Evolutionary conservation across 257 asterid species (phyloP), one percentile per base, ranked within the genome.

Genomic region (Penstemon eatonii): DNA sequence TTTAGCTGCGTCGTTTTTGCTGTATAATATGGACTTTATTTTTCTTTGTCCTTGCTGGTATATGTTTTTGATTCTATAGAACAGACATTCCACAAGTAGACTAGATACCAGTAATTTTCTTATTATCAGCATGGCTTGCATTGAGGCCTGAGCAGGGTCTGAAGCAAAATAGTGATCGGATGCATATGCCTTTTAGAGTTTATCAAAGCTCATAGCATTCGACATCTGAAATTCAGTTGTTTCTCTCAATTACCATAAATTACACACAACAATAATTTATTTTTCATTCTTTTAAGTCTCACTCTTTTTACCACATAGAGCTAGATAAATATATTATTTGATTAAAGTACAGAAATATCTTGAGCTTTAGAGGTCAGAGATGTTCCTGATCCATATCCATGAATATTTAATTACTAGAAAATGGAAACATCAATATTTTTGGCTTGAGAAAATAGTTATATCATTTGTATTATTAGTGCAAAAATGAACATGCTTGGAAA

Each of bases 401-500:
- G 25, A 43, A 12, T 13, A 5, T 4, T 36, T 37, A 25, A 3
- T 4, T 51, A 7, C 18, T n/a, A 51, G n/a, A 3, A 69, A 63
- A 55, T 15, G 15, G 63, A 43, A 56, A 8, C 37, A 7, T 10
- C 5, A 53, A 3, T 44, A 25, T 8, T 45, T 64, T 45, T 25
- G 63, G 75, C 64, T 67, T 70, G 50, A 59, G 43, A 12, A 65
- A 56, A 7, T 58, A 13, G 50, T 45, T 41, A 8, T 11, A 7
- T 36, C 71, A 8, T 50, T 8, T 49, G 46, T 53, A 38, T 47
- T 60, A 37, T 60, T 56, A 36, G 36, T 69, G n/a, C 69, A 55
- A 52, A 70, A 39, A 45, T 71, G 53, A 73, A 59, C n/a, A 39
- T 64, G 33, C 63, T 63, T 49, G 65, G 65, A 57, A 75, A 74